Conservation (phyloP, 1,284 basidiomycete species). For the Leccinum subrobustum region DNA sequence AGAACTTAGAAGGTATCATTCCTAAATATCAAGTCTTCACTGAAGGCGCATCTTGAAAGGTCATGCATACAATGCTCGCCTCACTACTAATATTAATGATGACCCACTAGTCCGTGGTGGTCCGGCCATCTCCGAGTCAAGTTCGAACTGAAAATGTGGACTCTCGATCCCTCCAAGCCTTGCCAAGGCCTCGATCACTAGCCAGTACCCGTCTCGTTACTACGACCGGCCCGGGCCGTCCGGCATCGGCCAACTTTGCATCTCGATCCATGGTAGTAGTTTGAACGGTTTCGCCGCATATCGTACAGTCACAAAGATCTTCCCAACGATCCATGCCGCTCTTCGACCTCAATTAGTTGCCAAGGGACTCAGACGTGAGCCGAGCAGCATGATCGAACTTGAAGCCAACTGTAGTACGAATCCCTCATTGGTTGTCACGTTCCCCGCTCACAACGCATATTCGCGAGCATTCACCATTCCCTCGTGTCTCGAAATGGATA, state of each 20-base stretch:
- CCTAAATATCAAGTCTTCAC: no score
- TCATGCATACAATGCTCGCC: no score
- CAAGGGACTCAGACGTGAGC: not conserved
- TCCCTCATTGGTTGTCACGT: not conserved
- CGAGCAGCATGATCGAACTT: not conserved
- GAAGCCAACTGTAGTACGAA: not conserved
- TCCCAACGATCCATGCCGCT: not conserved
- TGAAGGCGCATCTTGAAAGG: not conserved
- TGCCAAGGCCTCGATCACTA: not conserved
- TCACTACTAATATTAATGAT: no score
- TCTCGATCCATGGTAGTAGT: not conserved
- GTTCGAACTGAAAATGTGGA: not conserved
- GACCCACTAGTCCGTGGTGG: no score
- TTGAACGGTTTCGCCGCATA: not conserved
- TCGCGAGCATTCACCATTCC: not conserved
- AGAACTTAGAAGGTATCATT: no score
- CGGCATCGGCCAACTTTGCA: not conserved
- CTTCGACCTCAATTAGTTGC: not conserved
- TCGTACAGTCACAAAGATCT: not conserved
- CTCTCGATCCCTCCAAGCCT: not conserved
- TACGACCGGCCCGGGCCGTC: not conserved
- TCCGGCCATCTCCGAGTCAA: not conserved
- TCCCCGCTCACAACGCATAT: not conserved
- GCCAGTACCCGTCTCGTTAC: not conserved
- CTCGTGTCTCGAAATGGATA: not conserved